phyloP scores from a whole-genome alignment of 768 basidiomycete species.

The Termitomyces sp. region DNA sequence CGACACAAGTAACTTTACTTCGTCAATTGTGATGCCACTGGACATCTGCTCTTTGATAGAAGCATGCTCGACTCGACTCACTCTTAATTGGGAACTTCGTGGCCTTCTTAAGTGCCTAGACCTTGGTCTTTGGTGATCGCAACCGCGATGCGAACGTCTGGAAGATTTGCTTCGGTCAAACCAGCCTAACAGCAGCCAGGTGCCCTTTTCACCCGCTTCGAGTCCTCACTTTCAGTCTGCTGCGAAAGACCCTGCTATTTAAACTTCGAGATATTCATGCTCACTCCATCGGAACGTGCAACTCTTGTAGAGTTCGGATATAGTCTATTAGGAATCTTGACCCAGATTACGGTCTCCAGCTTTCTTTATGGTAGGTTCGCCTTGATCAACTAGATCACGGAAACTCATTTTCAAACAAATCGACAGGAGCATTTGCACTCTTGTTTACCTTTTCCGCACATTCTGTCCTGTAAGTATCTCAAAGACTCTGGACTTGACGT shows the following conservation, averaged over 20 bases:
- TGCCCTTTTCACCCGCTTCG: not conserved
- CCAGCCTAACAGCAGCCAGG: not conserved
- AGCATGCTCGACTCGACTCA: not conserved
- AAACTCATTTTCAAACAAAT: not conserved
- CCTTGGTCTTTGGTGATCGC: not conserved
- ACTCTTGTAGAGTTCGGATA: slow-evolving; percentile 1
- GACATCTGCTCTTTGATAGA: too few species aligned
- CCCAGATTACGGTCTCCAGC: not conserved
- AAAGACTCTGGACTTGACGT: not conserved
- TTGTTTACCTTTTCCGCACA: not conserved
- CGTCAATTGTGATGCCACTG: too few species aligned
- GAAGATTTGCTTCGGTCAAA: not conserved
- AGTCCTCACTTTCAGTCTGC: not conserved
- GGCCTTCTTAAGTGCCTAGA: not conserved
- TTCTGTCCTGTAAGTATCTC: not conserved
- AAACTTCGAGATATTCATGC: not conserved
- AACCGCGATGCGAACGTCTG: not conserved
- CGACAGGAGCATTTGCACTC: not conserved
- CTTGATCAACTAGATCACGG: not conserved
- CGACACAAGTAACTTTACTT: too few species aligned
- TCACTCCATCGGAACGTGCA: not conserved
- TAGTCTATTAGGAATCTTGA: not conserved
- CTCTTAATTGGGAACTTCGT: not conserved
- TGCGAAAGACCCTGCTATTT: not conserved
- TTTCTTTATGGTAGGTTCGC: not conserved